A percentile compares a stretch with the other conserved stretches of the same genome.
Conservation (phyloP, 306 rosid species). For the Rosa persica region DNA sequence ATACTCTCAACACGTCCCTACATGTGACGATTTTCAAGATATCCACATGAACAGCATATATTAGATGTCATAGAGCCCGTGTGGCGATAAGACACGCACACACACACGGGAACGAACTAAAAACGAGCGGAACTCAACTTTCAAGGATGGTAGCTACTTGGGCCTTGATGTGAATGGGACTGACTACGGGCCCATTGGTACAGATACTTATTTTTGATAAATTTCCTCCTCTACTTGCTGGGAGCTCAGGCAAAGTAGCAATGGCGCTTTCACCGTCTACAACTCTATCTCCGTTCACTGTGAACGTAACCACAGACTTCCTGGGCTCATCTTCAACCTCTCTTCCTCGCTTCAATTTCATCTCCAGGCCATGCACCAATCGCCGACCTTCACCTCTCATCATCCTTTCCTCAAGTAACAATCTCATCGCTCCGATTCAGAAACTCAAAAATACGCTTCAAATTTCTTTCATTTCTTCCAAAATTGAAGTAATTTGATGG, state of each 20-base stretch:
- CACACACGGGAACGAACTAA: no score
- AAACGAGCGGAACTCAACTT: no score
- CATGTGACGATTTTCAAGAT: no score
- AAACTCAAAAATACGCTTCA: background rate
- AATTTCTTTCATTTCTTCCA: background rate
- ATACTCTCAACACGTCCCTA: no score
- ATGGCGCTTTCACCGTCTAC: conserved; percentile 46
- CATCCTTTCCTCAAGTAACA: conserved; percentile 46
- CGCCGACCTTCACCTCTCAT: conserved; percentile 30
- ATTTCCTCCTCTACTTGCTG: background rate
- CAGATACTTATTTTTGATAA: background rate
- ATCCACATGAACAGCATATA: no score
- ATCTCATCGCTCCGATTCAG: conserved; percentile 17
- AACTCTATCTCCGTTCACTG: conserved; percentile 39
- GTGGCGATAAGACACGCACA: no score
- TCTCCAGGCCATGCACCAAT: conserved; percentile 32
- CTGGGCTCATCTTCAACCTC: conserved; percentile 23
- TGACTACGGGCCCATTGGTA: background rate
- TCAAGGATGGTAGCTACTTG: background rate
- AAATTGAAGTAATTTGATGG: background rate
- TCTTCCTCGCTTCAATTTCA: conserved; percentile 32
- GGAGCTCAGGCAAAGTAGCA: conserved; percentile 19
- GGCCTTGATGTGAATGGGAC: background rate
- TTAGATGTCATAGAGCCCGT: no score
- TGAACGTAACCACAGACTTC: conserved; percentile 32